Evolutionary conservation across 768 basidiomycete genomes (phyloP).

Genomic region (Pleurotus djamor): DNA sequence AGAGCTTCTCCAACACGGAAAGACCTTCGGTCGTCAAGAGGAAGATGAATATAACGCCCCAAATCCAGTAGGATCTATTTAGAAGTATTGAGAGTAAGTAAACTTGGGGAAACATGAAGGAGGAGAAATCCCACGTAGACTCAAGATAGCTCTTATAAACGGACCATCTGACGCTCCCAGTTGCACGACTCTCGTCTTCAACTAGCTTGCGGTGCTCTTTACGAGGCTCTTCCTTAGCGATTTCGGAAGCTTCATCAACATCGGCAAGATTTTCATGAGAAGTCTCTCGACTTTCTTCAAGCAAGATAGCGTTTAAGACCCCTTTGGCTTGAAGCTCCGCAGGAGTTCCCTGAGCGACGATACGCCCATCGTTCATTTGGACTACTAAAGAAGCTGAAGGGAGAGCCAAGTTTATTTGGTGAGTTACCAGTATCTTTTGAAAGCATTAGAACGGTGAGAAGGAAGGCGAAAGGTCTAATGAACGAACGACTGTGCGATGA

Average conservation of each 20-base stretch:
- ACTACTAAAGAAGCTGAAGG: conserved; percentile 72
- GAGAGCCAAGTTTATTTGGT: conserved; percentile 81
- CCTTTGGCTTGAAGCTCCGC: conserved; percentile 62
- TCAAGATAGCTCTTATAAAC: conserved; percentile 68
- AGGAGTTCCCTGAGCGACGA: conserved; percentile 71
- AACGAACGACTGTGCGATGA: conserved; percentile 61
- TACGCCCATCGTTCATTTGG: conserved; percentile 78
- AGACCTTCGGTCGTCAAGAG: conserved; percentile 44
- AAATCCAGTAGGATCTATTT: conserved; percentile 60
- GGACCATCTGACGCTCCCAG: conserved; percentile 80
- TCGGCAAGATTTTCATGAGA: conserved; percentile 48
- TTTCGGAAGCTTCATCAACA: conserved; percentile 30
- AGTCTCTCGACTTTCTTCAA: conserved; percentile 30
- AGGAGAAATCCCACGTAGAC: conserved; percentile 52
- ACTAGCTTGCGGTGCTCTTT: conserved; percentile 75
- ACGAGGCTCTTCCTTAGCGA: conserved; percentile 14
- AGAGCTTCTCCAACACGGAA: conserved; percentile 60
- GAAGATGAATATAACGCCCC: conserved; percentile 48
- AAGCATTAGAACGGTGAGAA: background rate
- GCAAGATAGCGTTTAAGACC: conserved; percentile 38
- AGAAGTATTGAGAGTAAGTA: background rate
- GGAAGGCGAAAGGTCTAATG: background rate
- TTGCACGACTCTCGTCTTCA: conserved; percentile 80
- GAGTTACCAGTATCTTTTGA: conserved; percentile 66
- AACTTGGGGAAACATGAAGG: background rate